Percentiles rank a stretch among this genome's conserved stretches.
These are phyloP conservation scores for Leptosphaerulina australis DNA, from an alignment of 2,329 filamentous ascomycete genomes.

Conservation along the genomic window DNA sequence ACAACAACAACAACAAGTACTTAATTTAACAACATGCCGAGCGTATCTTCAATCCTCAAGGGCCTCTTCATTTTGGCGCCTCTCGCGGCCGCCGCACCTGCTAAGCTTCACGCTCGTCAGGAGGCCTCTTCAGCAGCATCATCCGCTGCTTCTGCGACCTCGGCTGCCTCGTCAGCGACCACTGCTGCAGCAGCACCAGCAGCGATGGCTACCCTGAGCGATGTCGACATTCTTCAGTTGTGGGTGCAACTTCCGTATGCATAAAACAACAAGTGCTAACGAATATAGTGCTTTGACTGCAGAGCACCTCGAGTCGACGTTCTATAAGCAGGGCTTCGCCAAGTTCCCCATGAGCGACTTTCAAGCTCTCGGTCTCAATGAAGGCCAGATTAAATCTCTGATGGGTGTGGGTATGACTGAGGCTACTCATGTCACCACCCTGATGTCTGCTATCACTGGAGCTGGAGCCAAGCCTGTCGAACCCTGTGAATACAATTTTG, in stretches of 20 bases:
- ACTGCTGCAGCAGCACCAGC: constrained; percentile 28
- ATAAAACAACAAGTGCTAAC: constrained; percentile 39
- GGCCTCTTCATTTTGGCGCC: constrained; percentile 46
- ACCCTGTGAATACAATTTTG: constrained; percentile 74
- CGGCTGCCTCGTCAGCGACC: constrained; percentile 18
- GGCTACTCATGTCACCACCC: constrained; percentile 64
- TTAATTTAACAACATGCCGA: constrained; percentile 48
- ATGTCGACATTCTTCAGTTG: constrained; percentile 62
- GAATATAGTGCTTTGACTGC: constrained; percentile 69
- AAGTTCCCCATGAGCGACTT: constrained; percentile 71
- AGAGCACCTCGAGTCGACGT: constrained; percentile 74
- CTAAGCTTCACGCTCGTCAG: constrained; percentile 35
- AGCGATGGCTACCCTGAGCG: constrained; percentile 48
- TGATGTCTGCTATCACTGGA: constrained; percentile 66
- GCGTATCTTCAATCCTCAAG: constrained; percentile 44
- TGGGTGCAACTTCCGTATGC: constrained; percentile 41
- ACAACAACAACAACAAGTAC: constrained; percentile 28
- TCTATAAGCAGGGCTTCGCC: constrained; percentile 73
- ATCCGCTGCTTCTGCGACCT: constrained; percentile 25
- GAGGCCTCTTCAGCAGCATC: constrained; percentile 24
- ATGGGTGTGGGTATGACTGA: constrained; percentile 68
- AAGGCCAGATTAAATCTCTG: constrained; percentile 64
- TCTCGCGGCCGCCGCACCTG: constrained; percentile 41
- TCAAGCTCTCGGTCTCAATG: constrained; percentile 63
- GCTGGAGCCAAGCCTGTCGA: constrained; percentile 69